A percentile compares a stretch with the other conserved stretches of the same genome.
Evolutionary conservation across 805 yeast genomes (phyloP).

Genomic region (Wickerhamomyces chaumierensis): DNA sequence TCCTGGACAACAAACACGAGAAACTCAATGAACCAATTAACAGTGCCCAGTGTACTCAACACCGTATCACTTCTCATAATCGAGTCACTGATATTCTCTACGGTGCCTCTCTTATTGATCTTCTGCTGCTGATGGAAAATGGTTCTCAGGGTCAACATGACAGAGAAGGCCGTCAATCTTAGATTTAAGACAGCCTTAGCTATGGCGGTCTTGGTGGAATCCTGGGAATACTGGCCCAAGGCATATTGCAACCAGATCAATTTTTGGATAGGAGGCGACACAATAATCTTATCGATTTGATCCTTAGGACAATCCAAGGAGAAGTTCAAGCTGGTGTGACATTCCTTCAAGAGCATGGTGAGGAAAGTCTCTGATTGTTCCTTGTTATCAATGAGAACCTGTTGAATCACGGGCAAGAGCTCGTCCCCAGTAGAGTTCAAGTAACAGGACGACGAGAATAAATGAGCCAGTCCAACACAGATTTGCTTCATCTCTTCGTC

Average conservation of each 20-base stretch:
- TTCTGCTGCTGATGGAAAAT: conserved; percentile 53
- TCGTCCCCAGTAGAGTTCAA: conserved; percentile 62
- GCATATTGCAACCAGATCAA: conserved; percentile 58
- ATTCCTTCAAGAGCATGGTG: conserved; percentile 43
- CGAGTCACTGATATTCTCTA: conserved; percentile 35
- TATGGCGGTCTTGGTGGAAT: conserved; percentile 12
- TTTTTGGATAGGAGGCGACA: conserved; percentile 69
- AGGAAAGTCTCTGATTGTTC: conserved; percentile 23
- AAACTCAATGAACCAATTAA: conserved; percentile 80
- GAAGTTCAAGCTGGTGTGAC: conserved; percentile 67
- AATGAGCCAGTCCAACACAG: conserved; percentile 50
- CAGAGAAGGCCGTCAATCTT: conserved; percentile 60
- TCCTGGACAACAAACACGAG: conserved; percentile 68
- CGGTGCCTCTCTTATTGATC: conserved; percentile 36
- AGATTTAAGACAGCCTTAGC: conserved; percentile 53
- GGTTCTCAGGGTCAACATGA: conserved; percentile 49
- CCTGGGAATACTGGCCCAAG: conserved; percentile 34
- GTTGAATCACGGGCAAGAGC: conserved; percentile 42
- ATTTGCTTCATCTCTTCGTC: conserved; percentile 19
- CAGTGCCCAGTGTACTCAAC: conserved; percentile 59
- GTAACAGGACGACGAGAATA: conserved; percentile 64
- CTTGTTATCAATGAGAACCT: conserved; percentile 26
- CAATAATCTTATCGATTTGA: conserved; percentile 62
- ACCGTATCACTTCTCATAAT: conserved; percentile 52
- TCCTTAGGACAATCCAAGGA: conserved; percentile 62